Conservation (phyloP, 306 rosid genomes). For the Prunus mira region DNA sequence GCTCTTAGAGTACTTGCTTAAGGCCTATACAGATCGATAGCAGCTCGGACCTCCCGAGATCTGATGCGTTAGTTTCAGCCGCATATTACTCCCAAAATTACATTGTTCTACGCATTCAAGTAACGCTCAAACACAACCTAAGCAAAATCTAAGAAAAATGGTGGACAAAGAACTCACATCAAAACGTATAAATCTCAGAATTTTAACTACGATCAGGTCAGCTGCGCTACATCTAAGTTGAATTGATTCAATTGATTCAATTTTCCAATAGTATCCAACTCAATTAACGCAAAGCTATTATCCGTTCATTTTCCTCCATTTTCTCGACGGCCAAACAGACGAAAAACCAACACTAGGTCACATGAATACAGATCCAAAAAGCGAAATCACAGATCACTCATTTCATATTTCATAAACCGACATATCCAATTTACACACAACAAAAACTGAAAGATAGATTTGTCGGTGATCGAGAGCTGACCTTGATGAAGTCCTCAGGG, state of each 20-base stretch:
- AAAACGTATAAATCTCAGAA: neutral
- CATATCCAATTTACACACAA: neutral
- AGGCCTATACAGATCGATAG: neutral
- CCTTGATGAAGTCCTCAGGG: slow-evolving; percentile 89
- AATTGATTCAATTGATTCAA: neutral
- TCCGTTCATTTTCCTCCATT: slow-evolving; percentile 16
- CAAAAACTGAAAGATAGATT: neutral
- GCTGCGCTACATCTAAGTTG: neutral
- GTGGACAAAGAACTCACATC: neutral
- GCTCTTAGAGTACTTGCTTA: neutral
- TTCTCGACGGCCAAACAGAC: slow-evolving; percentile 13
- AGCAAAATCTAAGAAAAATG: neutral
- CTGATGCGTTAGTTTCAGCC: neutral
- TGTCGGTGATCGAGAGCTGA: slow-evolving; percentile 23
- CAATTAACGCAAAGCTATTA: neutral
- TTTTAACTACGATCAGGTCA: neutral
- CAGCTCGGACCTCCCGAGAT: neutral
- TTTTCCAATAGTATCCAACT: neutral
- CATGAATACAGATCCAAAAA: slow-evolving; percentile 45
- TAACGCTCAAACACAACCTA: neutral
- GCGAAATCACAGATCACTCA: slow-evolving; percentile 36
- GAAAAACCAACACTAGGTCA: slow-evolving; percentile 7
- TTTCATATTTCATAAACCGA: neutral
- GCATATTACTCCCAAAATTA: neutral
- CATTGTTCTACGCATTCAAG: slow-evolving; percentile 1